Evolutionary conservation across 1,284 basidiomycete genomes (phyloP).

Genomic region (Irpex sp.): DNA sequence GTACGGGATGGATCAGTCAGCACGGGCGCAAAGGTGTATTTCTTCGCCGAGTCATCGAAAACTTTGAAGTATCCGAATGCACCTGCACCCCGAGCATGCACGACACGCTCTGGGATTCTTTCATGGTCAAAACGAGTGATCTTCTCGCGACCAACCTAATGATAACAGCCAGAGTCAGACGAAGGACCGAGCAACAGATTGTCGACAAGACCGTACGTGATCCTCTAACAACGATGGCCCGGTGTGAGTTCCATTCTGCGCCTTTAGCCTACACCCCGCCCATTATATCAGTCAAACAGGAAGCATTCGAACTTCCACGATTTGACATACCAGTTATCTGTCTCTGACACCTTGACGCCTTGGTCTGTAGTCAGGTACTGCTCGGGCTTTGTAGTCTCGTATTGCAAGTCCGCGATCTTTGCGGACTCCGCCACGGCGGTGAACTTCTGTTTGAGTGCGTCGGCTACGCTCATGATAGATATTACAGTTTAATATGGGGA

Average conservation of each 20-base stretch:
- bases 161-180: neutral
- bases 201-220: slow-evolving; percentile 28
- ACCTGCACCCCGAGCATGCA: slow-evolving; percentile 76
- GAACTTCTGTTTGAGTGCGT: slow-evolving; percentile 25
- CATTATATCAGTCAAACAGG: neutral
- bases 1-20: slow-evolving; percentile 68
- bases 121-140: slow-evolving; percentile 80
- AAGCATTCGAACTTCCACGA: neutral
- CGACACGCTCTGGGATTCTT: slow-evolving; percentile 66
- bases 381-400: slow-evolving; percentile 33
- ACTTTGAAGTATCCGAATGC: slow-evolving; percentile 82
- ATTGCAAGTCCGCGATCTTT: slow-evolving; percentile 45
- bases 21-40: slow-evolving; percentile 65
- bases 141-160: slow-evolving; percentile 58
- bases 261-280: slow-evolving; percentile 45
- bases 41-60: slow-evolving; percentile 56
- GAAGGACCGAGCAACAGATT: neutral
- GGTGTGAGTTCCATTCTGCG: slow-evolving; percentile 35
- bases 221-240: slow-evolving; percentile 66
- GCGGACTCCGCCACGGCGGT: slow-evolving; percentile 28
- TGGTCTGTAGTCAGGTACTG: slow-evolving; percentile 55
- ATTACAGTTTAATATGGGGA: neutral
- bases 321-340: slow-evolving; percentile 56
- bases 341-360: slow-evolving; percentile 55
- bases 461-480: slow-evolving; percentile 19